Conservation (phyloP, 345 rosid species). For the Viola odorata region DNA sequence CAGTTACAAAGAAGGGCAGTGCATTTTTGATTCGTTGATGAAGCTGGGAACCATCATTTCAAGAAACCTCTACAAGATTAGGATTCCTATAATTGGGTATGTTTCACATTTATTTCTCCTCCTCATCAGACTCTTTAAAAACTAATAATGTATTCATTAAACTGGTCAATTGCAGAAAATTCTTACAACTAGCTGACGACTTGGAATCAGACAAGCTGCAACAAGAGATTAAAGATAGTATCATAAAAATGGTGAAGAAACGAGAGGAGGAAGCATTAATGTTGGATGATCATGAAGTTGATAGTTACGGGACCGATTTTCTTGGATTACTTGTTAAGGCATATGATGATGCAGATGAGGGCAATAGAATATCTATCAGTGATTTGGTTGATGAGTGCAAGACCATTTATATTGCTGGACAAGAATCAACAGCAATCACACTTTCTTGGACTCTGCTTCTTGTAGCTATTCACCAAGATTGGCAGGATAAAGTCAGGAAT, state of each 20-base stretch:
- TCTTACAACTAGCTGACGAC: neutral
- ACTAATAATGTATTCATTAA: no score
- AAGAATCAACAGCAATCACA: slow-evolving; percentile 17
- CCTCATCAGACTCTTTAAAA: neutral
- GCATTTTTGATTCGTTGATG: slow-evolving; percentile 8
- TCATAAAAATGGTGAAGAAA: neutral
- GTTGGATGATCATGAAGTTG: neutral
- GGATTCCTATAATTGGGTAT: neutral
- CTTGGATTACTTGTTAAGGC: slow-evolving; percentile 17
- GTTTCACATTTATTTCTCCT: neutral
- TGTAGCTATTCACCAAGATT: slow-evolving; percentile 14
- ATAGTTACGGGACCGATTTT: slow-evolving; percentile 14
- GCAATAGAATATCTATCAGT: slow-evolving; percentile 11
- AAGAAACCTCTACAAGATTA: neutral
- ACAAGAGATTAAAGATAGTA: neutral
- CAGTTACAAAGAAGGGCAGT: slow-evolving; percentile 19
- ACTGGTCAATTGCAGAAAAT: neutral
- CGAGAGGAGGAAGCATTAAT: neutral
- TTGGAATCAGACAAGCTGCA: neutral
- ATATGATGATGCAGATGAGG: neutral
- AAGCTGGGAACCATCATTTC: neutral
- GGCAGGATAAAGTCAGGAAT: slow-evolving; percentile 19
- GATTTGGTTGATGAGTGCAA: slow-evolving; percentile 21
- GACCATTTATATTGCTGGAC: slow-evolving; percentile 17
- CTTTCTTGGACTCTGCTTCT: slow-evolving; percentile 17